Evolutionary conservation across 2,329 filamentous ascomycete species (phyloP).

Genomic region (Aspergillus sclerotialis): DNA sequence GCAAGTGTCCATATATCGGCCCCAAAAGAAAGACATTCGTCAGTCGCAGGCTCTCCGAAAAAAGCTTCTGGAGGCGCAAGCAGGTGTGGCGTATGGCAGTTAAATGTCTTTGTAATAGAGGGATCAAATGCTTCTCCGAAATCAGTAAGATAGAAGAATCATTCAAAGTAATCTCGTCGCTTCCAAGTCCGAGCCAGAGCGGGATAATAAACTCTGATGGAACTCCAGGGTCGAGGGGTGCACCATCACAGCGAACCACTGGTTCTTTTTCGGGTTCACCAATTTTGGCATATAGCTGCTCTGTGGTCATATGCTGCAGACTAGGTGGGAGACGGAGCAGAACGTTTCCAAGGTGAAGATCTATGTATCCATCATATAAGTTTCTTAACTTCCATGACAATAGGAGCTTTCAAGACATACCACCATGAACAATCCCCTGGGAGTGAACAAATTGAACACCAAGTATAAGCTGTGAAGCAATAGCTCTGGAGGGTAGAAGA

Average conservation of each 20-base stretch:
- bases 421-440: conserved; percentile 17
- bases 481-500: conserved; percentile 8
- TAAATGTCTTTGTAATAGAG: conserved; percentile 2
- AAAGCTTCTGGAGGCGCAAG: background rate
- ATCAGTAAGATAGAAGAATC: conserved; percentile 15
- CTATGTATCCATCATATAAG: conserved; percentile 2
- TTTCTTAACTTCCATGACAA: background rate
- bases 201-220: conserved; percentile 12
- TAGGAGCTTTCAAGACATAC: conserved; percentile 9
- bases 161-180: conserved; percentile 12
- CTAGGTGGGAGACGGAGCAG: conserved; percentile 10
- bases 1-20: background rate
- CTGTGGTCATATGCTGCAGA: conserved; percentile 10
- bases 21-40: background rate
- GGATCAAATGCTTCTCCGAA: conserved; percentile 18
- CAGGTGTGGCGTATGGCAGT: conserved; percentile 12
- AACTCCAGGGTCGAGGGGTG: conserved; percentile 11
- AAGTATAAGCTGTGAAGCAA: conserved; percentile 15
- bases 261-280: conserved; percentile 10
- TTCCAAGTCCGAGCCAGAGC: conserved; percentile 12
- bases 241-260: conserved; percentile 12
- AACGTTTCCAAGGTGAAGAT: conserved; percentile 16
- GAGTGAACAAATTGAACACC: conserved; percentile 14
- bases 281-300: conserved; percentile 9
- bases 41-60: background rate